phyloP scores from a whole-genome alignment of 2,329 filamentous ascomycete genomes.

The Colletotrichum eremochloae region DNA sequence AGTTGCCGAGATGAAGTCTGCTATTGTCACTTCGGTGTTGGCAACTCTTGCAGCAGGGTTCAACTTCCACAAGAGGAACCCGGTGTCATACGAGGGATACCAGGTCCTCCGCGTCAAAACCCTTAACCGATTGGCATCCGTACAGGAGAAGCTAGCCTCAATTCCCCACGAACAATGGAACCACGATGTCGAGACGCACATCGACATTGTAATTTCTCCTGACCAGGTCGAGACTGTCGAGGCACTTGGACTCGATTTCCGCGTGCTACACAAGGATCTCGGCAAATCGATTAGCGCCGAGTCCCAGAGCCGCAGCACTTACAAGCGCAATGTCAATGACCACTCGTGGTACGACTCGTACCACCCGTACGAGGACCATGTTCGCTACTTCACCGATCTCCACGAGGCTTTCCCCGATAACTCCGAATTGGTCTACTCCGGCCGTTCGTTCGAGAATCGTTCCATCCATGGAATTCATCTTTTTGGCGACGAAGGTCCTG shows the following conservation, averaged over 20 bases:
- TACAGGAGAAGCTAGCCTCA: constrained; percentile 42
- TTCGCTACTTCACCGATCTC: constrained; percentile 59
- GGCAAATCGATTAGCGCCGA: constrained; percentile 47
- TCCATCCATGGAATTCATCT: constrained; percentile 71
- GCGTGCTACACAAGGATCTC: constrained; percentile 45
- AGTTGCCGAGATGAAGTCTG: constrained; percentile 20
- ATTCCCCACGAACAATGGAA: constrained; percentile 47
- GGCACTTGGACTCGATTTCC: constrained; percentile 44
- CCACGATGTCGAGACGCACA: constrained; percentile 42
- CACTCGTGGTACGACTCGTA: constrained; percentile 64
- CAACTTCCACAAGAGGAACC: constrained; percentile 18
- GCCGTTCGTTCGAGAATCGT: constrained; percentile 60
- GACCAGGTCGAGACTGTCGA: constrained; percentile 44
- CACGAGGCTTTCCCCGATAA: constrained; percentile 58
- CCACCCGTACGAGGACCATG: constrained; percentile 64
- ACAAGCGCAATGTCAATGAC: constrained; percentile 49
- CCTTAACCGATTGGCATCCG: constrained; percentile 35
- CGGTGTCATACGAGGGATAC: constrained; percentile 58
- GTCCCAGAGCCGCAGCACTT: constrained; percentile 14
- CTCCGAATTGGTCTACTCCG: constrained; percentile 60
- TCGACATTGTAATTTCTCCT: constrained; percentile 48
- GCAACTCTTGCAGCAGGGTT: constrained; percentile 24
- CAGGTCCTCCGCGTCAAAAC: constrained; percentile 56
- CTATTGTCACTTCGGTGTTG: constrained; percentile 6
- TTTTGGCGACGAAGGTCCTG: constrained; percentile 57